phyloP scores from a whole-genome alignment of 805 yeast genomes.

The Ogataea sp. region DNA sequence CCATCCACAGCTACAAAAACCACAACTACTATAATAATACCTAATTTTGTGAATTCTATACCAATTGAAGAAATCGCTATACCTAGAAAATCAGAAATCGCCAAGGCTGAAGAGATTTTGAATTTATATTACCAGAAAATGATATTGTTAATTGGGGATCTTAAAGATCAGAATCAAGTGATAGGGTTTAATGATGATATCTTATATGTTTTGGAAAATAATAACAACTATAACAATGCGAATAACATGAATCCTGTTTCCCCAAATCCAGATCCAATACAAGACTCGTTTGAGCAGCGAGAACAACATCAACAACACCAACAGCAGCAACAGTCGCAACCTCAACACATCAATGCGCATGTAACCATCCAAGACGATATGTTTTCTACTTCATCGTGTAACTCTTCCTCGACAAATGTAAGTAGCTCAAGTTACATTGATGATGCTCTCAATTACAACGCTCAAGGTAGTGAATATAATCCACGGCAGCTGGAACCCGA shows the following conservation, averaged over 20 bases:
- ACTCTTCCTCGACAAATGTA: neutral
- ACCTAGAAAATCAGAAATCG: conserved; percentile 14
- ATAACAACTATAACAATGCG: neutral
- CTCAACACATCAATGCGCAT: neutral
- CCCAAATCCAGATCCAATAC: neutral
- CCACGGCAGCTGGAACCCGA: too few species aligned
- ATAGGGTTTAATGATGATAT: conserved; percentile 24
- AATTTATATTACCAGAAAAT: conserved; percentile 41
- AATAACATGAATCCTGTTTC: too few species aligned
- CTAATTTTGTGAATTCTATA: neutral
- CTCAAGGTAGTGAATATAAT: too few species aligned
- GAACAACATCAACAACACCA: neutral
- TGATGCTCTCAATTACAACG: too few species aligned
- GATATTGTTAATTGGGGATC: conserved; percentile 39
- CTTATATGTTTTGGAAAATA: conserved; percentile 9
- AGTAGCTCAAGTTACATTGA: too few species aligned
- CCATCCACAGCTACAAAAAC: too few species aligned
- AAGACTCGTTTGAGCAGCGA: neutral
- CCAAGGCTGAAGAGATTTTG: conserved; percentile 30
- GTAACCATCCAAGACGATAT: neutral
- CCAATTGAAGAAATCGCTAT: conserved; percentile 6
- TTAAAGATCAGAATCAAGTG: conserved; percentile 4
- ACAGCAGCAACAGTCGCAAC: neutral
- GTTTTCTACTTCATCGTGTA: neutral
- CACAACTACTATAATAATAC: too few species aligned